Conservation (phyloP, 2,329 filamentous ascomycete species). For the Neofusicoccum sp. region DNA sequence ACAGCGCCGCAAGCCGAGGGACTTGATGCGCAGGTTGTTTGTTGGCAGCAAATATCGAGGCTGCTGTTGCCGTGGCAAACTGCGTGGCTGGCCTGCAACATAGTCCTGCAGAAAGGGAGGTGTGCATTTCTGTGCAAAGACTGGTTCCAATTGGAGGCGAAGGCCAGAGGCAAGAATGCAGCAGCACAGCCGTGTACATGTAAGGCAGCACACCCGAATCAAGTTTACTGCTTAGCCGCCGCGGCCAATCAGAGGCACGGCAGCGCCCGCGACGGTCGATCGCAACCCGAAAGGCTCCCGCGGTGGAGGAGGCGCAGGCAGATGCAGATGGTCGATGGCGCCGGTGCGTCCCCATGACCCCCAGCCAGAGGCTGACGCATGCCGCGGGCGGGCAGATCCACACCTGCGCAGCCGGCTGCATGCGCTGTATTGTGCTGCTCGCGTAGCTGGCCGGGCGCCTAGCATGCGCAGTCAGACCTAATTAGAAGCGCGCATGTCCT, state of each 20-base stretch:
- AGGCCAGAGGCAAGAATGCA: background rate
- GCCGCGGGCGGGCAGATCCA: too few species aligned
- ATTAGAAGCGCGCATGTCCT: too few species aligned
- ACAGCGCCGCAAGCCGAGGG: background rate
- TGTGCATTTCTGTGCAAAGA: background rate
- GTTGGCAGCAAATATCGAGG: background rate
- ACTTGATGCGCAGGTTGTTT: background rate
- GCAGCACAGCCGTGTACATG: background rate
- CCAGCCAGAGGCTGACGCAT: too few species aligned
- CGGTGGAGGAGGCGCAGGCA: background rate
- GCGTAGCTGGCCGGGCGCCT: too few species aligned
- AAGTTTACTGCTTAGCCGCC: background rate
- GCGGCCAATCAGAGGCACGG: background rate
- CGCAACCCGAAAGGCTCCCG: too few species aligned
- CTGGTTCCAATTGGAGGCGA: background rate
- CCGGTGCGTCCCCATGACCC: too few species aligned
- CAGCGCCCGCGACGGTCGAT: background rate
- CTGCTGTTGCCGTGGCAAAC: background rate
- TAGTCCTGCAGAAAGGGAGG: slow-evolving; percentile 4
- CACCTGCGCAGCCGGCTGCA: too few species aligned
- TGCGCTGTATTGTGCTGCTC: too few species aligned
- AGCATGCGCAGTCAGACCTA: too few species aligned
- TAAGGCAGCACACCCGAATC: background rate
- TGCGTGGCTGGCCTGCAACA: background rate
- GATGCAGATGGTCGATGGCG: too few species aligned